phyloP scores from a whole-genome alignment of 73 alveolate genomes.

The Paramecium biaurelia region DNA sequence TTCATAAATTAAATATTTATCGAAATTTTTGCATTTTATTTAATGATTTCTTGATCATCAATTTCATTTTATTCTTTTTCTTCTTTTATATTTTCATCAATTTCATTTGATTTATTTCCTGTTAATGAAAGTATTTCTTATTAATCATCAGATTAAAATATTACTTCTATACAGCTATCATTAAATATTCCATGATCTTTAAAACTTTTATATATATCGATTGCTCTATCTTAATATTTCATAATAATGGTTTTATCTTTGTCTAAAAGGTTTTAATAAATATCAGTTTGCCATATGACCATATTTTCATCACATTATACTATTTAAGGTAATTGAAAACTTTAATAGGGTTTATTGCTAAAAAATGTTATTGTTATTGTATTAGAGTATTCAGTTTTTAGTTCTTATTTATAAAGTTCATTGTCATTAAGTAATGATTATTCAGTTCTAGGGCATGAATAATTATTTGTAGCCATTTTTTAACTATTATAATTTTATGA shows the following conservation, averaged over 20 bases:
- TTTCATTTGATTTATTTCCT: not conserved
- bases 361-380: too few species aligned
- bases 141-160: not conserved
- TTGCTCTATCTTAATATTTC: not conserved
- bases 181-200: not conserved
- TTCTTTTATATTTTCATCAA: too few species aligned
- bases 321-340: not conserved
- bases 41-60: too few species aligned
- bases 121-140: too few species aligned
- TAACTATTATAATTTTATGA: too few species aligned
- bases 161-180: not conserved
- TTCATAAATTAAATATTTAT: not conserved
- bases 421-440: too few species aligned
- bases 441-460: too few species aligned
- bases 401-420: not conserved
- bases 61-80: too few species aligned
- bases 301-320: not conserved
- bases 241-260: not conserved
- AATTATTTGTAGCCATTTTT: too few species aligned
- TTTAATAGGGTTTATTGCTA: too few species aligned
- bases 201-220: not conserved
- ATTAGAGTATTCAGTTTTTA: not conserved
- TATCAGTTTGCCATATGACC: not conserved
- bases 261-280: not conserved
- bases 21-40: too few species aligned